Evolutionary conservation across 2,329 filamentous ascomycete genomes (phyloP), one percentile per base, ranked within the genome.

Genomic region (Fusarium sp.): DNA sequence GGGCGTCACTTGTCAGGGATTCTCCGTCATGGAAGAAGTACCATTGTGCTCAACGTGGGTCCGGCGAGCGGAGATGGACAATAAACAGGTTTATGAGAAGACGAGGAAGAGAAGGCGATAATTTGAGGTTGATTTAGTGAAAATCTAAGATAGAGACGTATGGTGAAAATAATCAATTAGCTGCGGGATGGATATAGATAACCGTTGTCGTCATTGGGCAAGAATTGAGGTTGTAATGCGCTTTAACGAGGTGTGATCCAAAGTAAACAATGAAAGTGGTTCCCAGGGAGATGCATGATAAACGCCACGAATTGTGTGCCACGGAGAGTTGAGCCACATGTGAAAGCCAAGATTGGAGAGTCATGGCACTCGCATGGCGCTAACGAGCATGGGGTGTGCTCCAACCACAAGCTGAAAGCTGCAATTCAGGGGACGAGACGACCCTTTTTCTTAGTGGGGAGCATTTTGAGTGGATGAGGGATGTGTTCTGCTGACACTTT

Each of bases 11-110:
- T 73, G 75, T 70, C 67, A 70, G 75, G 69, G 69, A 63, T 74
- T 69, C 72, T 67, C 73, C 69, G 68, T 69, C 70, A 78, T 79
- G 63, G 70, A 72, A 70, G 60, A 67, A 69, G 71, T 79, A 82
- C 81, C 81, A 82, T 82, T 74, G 75, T 81, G 67, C 70, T 76
- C 42, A 69, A 78, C 77, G 77, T 79, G 77, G 77, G 77, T 70
- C 77, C 74, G 69, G 65, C 61, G 68, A 74, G 66, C 70, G 66
- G 72, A 72, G 68, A 73, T 60, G 63, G 65, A 55, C 57, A 71
- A 65, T 71, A 74, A 77, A 71, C 70, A 77, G 65, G 57, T 68
- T 41, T 59, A 52, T 55, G 52, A 54, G 69, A 48, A 44, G 54
- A 65, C 31, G 63, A 51, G 49, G 44, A 57, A 54, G 42, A 39